Evolutionary conservation across 805 yeast species (phyloP), one percentile per base, ranked within the genome.

Genomic region (Kazachstania taianensis): DNA sequence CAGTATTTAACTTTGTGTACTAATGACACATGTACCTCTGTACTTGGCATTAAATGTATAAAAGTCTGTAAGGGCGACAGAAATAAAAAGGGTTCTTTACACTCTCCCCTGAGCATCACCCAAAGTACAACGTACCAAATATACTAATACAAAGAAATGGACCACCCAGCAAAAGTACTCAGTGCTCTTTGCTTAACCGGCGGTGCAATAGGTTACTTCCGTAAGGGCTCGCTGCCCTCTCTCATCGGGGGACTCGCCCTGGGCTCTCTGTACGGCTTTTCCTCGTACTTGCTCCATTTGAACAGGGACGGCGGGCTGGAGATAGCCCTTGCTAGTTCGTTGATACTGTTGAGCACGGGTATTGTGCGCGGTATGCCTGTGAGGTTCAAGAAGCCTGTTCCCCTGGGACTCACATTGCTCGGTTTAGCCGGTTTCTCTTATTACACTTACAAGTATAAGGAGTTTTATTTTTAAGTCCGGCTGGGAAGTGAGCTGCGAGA

Each of bases 281-380:
- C 85, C 2, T 89, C 94, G 13, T 82, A 84, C 59, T 66, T 87
- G 45, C 63, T 85, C 42, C 70, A 73, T 44, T 63, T 77, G 37
- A 82, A 84, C 54, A 76, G 74, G 41, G 86, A 82, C 52, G 73
- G 73, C 60, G 96, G 96, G 30, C 67, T 87, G 44, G 87, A 82
- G 54, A 55, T 81, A 13, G 94, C 95, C 0, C 61, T 86, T 37
- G 80, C 76, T 9, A 72, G 87, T 2, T 78, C 94, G 5, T 47
- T 75, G 2, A 50, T 81, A 13, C 68, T 87, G 47, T 57, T 80
- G 8, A 69, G 70, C 28, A 87, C 89, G 7, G 86, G 94, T 20
- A 46, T 80, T n/a, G 72, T 75, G 23, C 72, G 96, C 52, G 75
- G 84, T 7, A 41, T 73, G 36, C 73, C 75, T 24, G 66, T 75